These are phyloP conservation scores for Pachysolen tannophilus DNA, from an alignment of 805 yeast genomes.

Conservation along the genomic window DNA sequence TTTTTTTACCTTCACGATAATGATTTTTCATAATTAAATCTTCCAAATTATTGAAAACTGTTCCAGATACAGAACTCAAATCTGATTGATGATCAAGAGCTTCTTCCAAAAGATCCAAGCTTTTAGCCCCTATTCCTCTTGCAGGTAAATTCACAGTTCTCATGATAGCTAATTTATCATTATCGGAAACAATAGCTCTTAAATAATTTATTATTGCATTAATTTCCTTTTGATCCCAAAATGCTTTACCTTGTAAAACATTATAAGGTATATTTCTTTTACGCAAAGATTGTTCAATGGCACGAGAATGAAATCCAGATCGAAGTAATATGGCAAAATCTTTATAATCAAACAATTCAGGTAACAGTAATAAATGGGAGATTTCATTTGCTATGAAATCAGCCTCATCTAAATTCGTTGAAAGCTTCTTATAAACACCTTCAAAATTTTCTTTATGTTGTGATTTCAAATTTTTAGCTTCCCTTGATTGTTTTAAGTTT, in stretches of 20 bases:
- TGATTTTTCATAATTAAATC: neutral
- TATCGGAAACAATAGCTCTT: slow-evolving; percentile 48
- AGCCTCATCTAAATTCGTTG: slow-evolving; percentile 46
- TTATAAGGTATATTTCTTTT: slow-evolving; percentile 51
- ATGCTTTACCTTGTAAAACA: slow-evolving; percentile 65
- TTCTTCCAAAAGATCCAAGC: slow-evolving; percentile 28
- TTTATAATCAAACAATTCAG: slow-evolving; percentile 36
- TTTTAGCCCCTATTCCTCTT: slow-evolving; percentile 58
- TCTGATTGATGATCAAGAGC: slow-evolving; percentile 5
- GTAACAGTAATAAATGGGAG: slow-evolving; percentile 33
- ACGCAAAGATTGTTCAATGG: slow-evolving; percentile 56
- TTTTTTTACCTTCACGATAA: neutral
- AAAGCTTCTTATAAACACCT: slow-evolving; percentile 36
- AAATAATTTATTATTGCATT: slow-evolving; percentile 54
- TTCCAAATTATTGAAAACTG: slow-evolving; percentile 8
- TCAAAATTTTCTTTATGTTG: slow-evolving; percentile 34
- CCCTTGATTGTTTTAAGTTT: slow-evolving; percentile 23
- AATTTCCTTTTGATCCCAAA: slow-evolving; percentile 75
- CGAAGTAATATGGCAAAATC: slow-evolving; percentile 73
- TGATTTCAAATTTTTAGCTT: slow-evolving; percentile 35
- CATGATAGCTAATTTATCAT: slow-evolving; percentile 52
- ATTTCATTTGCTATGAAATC: slow-evolving; percentile 51
- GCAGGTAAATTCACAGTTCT: slow-evolving; percentile 54
- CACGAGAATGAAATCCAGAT: slow-evolving; percentile 50
- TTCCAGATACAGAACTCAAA: no score